These are phyloP conservation scores for Boehmeria nivea DNA, from an alignment of 306 rosid species.

Conservation along the genomic window DNA sequence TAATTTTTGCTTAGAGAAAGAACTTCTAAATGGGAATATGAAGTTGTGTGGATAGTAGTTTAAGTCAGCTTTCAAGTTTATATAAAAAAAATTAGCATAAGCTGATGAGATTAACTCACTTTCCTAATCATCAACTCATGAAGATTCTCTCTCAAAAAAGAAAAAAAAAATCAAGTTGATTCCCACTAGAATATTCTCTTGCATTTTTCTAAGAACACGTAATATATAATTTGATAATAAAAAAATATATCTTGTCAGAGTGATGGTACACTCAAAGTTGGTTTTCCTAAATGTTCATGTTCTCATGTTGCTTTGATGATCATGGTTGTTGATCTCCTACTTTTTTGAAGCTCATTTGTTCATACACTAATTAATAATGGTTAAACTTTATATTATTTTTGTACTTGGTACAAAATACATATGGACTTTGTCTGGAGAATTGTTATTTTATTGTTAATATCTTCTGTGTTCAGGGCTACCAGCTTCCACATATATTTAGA, in stretches of 20 bases:
- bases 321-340: constrained; percentile 25
- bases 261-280: constrained; percentile 24
- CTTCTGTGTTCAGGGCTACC: no score
- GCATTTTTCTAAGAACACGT: not conserved
- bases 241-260: constrained; percentile 19
- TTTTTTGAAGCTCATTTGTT: constrained; percentile 36
- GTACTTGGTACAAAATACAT: constrained; percentile 21
- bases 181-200: constrained; percentile 25
- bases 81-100: no score
- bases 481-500: no score
- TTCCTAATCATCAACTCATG: no score
- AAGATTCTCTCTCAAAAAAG: no score
- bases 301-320: constrained; percentile 33
- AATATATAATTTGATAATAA: no score
- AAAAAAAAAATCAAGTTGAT: no score
- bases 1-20: not conserved
- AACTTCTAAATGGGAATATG: not conserved
- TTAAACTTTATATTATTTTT: constrained; percentile 14
- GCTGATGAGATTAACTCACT: no score
- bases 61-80: no score
- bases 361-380: constrained; percentile 17
- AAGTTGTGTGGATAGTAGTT: no score
- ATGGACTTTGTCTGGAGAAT: no score
- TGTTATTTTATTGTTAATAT: no score
- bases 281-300: constrained; percentile 31